Base-by-base conservation (phyloP, 2,329 filamentous ascomycete species). In the Alternaria conjuncta region DNA sequence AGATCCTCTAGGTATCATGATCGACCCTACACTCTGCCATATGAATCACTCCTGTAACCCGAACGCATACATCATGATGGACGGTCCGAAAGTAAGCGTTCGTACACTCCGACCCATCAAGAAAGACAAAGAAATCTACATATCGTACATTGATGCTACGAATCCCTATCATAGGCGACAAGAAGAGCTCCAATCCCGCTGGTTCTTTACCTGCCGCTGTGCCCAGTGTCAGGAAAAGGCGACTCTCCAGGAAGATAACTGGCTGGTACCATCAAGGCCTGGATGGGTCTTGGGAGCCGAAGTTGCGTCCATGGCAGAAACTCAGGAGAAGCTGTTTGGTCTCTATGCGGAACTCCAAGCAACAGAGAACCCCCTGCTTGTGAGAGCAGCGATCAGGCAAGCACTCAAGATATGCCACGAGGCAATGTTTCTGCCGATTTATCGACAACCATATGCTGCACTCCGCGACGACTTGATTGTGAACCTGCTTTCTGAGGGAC, bases 31-130 rank as follows among this genome's bases (percentile, higher is more conserved):
- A 18, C 80, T 86, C 3, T 82, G 85, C 26, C 78, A 84, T 15
- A 81, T 88, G 46, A 90, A 90, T 65, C 89, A 91, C 72, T 89
- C 86, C 46, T 90, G 89, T 71, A 81, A 85, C 23, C 86, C 87
- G 4, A 90, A 90, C 67, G 83, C 86, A 3, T 83, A 84, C 28
- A 82, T 88, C 18, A 82, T 86, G 12, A 88, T 89, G 78, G 86
- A 89, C 61, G 84, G 86, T 20, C 78, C 83, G 4, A 73, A 79
- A 30, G 75, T 88, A 10, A 80, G 80, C 13, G 71, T 89, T 30
- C 85, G 86, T 32, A 84, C 87, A 0, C 76, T 89, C 2, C 79
- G 78, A 12, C 80, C 83, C 0, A 88, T 90, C 63, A 75, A 79
- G 18, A 81, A 83, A 61, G 84, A 83, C 64, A 84, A 88, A 28